Evolutionary conservation across 176 grass and related monocot species (phyloP).

Genomic region (Sorghum bicolor): Sorghum_bicolor_NCBIv3 NC_012872.2:66197001-66197500

Average conservation of each 20-base stretch:
- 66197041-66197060: not conserved
- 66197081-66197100: not conserved
- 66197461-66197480: constrained; percentile 14
- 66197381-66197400: not conserved
- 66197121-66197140: not conserved
- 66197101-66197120: not conserved
- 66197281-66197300: not conserved
- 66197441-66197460: not conserved
- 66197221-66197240: too few relatives aligned
- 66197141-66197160: too few relatives aligned
- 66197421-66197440: not conserved
- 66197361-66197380: constrained; percentile 5
- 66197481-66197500: constrained; percentile 36
- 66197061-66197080: not conserved
- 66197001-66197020: not conserved
- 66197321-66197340: not conserved
- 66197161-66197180: not conserved
- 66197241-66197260: too few relatives aligned
- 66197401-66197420: not conserved
- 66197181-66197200: too few relatives aligned
- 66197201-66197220: not conserved
- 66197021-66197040: not conserved
- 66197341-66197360: constrained; percentile 21
- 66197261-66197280: too few relatives aligned
- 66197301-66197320: not conserved